These are phyloP conservation scores for Tylopilus sp. DNA, from an alignment of 1,284 basidiomycete genomes.

Conservation along the genomic window DNA sequence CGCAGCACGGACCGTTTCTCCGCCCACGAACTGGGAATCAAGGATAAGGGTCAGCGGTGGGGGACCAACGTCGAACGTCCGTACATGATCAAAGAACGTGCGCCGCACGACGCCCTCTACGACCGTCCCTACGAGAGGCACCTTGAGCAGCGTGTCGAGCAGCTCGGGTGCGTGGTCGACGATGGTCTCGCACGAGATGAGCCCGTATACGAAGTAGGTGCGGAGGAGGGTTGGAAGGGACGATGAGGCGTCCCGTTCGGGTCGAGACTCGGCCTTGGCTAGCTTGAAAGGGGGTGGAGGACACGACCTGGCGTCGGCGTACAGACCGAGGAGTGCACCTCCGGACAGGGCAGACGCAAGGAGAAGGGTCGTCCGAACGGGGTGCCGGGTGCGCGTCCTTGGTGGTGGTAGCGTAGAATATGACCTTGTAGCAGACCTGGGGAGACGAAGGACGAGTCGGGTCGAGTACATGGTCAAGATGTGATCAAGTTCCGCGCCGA, in stretches of 20 bases:
- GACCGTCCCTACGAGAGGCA: conserved; percentile 65
- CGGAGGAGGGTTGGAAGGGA: conserved; percentile 45
- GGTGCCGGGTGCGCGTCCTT: conserved; percentile 1
- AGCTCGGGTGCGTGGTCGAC: conserved; percentile 77
- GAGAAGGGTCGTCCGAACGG: conserved; percentile 16
- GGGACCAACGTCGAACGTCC: conserved; percentile 13
- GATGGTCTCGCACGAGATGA: conserved; percentile 73
- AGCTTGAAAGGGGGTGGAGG: conserved; percentile 24
- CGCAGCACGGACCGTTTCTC: conserved; percentile 72
- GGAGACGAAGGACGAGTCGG: conserved; percentile 7
- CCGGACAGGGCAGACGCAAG: conserved; percentile 20
- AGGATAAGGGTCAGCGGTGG: neutral
- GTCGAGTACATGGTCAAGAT: conserved; percentile 9
- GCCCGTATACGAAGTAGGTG: conserved; percentile 76
- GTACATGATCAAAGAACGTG: conserved; percentile 84
- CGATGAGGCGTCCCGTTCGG: conserved; percentile 8
- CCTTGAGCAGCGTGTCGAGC: conserved; percentile 55
- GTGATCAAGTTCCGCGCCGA: neutral
- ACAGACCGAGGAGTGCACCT: conserved; percentile 19
- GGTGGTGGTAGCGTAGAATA: conserved; percentile 3
- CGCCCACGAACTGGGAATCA: conserved; percentile 76
- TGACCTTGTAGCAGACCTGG: neutral
- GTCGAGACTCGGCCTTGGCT: neutral
- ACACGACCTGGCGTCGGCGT: conserved; percentile 28
- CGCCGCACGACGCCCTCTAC: conserved; percentile 70